phyloP scores from a whole-genome alignment of 2,329 filamentous ascomycete genomes.

The Alternaria consortialis region DNA sequence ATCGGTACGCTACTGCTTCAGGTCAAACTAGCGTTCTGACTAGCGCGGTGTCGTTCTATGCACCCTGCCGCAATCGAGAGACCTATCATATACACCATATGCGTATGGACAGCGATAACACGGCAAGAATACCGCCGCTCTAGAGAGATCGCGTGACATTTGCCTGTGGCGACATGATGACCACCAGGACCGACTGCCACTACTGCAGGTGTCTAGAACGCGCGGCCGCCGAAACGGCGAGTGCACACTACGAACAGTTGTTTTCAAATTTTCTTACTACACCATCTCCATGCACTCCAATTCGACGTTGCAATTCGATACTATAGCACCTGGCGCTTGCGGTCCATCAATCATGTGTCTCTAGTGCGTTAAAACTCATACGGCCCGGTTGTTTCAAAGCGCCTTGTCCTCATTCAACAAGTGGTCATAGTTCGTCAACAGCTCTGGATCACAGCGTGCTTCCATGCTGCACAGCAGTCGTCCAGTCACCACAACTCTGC shows the following conservation, averaged over 20 bases:
- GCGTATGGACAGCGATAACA: not conserved
- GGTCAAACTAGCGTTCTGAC: not conserved
- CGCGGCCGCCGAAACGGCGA: not conserved
- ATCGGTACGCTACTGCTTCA: not conserved
- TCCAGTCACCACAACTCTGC: not conserved
- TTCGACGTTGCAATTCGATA: not conserved
- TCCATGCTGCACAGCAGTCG: not conserved
- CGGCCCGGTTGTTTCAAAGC: conserved; percentile 7
- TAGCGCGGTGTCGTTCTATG: not conserved
- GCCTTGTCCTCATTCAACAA: not conserved
- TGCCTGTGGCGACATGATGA: not conserved
- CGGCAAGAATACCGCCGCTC: not conserved
- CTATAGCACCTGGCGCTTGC: not conserved
- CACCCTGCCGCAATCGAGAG: not conserved
- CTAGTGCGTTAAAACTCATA: not conserved
- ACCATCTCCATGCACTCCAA: not conserved
- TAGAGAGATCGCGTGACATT: not conserved
- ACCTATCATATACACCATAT: not conserved
- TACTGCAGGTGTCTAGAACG: not conserved
- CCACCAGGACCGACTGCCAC: not conserved
- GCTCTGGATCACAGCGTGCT: not conserved
- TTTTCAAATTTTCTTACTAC: not conserved
- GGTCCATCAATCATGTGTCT: not conserved
- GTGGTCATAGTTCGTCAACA: not conserved
- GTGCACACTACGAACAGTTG: not conserved